Percentiles rank a stretch among this genome's conserved stretches.
phyloP scores from a whole-genome alignment of 2,329 filamentous ascomycete genomes.

The Stachybotrys elegans region DNA sequence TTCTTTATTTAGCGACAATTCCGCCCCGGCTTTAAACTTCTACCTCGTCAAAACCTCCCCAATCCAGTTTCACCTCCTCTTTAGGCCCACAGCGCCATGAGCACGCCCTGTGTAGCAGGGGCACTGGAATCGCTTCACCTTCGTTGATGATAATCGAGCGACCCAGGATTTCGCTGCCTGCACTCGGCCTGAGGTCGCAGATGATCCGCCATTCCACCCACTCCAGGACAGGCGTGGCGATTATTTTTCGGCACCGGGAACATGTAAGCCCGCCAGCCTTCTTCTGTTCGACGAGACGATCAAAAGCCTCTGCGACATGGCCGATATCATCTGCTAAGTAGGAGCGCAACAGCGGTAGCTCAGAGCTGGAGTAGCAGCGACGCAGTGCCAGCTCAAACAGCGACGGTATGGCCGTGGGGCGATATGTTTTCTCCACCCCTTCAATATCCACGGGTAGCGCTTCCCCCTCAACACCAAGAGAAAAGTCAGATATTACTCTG shows the following conservation, averaged over 20 bases:
- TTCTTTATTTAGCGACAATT: too few relatives aligned
- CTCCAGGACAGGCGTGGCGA: slow-evolving; percentile 46
- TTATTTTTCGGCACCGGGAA: slow-evolving; percentile 42
- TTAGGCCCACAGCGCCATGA: slow-evolving; percentile 44
- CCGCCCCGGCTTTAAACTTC: too few relatives aligned
- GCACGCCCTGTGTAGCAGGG: slow-evolving; percentile 43
- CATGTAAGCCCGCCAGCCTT: slow-evolving; percentile 46
- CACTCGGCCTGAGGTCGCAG: slow-evolving; percentile 11
- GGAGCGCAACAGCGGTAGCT: slow-evolving; percentile 35
- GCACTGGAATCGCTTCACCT: slow-evolving; percentile 34
- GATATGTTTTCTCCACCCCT: slow-evolving; percentile 11
- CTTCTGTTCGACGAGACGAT: slow-evolving; percentile 33
- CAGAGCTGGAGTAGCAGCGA: slow-evolving; percentile 37
- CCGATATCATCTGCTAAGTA: slow-evolving; percentile 37
- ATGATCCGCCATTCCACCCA: slow-evolving; percentile 61
- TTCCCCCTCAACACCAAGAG: slow-evolving; percentile 15
- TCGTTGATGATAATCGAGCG: too few relatives aligned
- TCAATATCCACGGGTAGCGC: too few relatives aligned
- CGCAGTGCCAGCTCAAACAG: slow-evolving; percentile 46
- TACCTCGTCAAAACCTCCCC: too few relatives aligned
- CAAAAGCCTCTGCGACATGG: slow-evolving; percentile 35
- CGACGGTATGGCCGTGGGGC: slow-evolving; percentile 35
- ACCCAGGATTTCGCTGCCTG: not conserved
- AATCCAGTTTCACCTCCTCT: too few relatives aligned
- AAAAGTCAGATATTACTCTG: slow-evolving; percentile 22